Conservation (phyloP, 345 rosid genomes). For the Citrus australasica region DNA sequence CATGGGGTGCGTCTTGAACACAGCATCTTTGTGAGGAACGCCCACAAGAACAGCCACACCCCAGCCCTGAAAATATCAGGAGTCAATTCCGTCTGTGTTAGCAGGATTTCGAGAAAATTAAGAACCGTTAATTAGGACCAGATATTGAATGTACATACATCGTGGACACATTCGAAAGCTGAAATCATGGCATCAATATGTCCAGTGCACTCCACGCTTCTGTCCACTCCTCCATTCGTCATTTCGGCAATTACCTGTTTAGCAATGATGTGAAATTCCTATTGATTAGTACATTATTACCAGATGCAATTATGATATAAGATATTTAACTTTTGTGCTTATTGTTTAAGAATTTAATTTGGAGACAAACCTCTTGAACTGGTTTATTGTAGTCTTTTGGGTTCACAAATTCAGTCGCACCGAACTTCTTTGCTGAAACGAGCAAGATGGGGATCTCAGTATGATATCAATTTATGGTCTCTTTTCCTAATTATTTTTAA, state of each 20-base stretch:
- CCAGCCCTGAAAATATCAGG: constrained; percentile 35
- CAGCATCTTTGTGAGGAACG: constrained; percentile 45
- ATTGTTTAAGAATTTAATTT: background rate
- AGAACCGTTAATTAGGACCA: background rate
- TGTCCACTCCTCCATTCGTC: constrained; percentile 43
- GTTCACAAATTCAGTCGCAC: constrained; percentile 41
- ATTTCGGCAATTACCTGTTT: constrained; percentile 36
- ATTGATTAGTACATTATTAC: background rate
- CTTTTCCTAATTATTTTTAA: background rate
- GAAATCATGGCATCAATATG: constrained; percentile 41
- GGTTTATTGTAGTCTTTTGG: constrained; percentile 39
- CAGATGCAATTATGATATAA: no score
- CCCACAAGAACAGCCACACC: constrained; percentile 57
- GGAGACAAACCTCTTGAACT: constrained; percentile 29
- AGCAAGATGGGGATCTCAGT: background rate
- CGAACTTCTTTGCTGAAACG: constrained; percentile 41
- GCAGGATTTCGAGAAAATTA: background rate
- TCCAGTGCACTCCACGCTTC: constrained; percentile 45
- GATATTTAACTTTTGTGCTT: no score
- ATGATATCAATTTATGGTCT: background rate
- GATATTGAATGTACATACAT: constrained; percentile 18
- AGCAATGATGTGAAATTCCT: background rate
- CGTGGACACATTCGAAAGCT: constrained; percentile 54
- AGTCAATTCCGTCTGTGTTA: background rate
- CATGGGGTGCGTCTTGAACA: constrained; percentile 48